Percentiles rank a stretch among this genome's conserved stretches.
Evolutionary conservation across 129 eudicot species (phyloP).

Genomic region (Pseudognaphalium luteoalbum): DNA sequence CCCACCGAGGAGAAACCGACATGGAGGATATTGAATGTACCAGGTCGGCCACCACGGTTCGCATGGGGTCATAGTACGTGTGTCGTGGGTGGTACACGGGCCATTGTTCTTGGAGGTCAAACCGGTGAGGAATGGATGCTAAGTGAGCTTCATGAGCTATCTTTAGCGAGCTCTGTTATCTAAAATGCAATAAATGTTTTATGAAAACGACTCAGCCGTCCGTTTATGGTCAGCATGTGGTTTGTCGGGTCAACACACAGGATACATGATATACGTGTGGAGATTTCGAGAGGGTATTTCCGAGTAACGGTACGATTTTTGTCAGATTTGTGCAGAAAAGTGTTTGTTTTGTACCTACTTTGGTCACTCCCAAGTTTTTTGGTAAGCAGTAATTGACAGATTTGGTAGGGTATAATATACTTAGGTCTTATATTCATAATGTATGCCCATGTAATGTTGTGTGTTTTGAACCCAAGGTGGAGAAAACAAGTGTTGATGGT

Average conservation of each 20-base stretch:
- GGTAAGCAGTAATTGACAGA: conserved; percentile 43
- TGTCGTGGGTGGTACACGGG: conserved; percentile 75
- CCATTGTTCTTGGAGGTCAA: conserved; percentile 75
- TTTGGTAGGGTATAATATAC: conserved; percentile 39
- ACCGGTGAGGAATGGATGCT: conserved; percentile 89
- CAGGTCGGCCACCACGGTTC: conserved; percentile 68
- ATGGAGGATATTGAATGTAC: conserved; percentile 67
- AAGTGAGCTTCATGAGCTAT: conserved; percentile 69
- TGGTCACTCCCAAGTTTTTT: conserved; percentile 25
- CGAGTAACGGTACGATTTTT: conserved; percentile 30
- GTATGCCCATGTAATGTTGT: conserved; percentile 26
- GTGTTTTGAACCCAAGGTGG: conserved; percentile 18
- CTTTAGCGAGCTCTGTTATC: conserved; percentile 58
- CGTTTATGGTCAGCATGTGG: conserved; percentile 19
- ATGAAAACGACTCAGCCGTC: conserved; percentile 6
- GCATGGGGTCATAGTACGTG: conserved; percentile 83
- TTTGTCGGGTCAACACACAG: conserved; percentile 11
- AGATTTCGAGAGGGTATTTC: conserved; percentile 22
- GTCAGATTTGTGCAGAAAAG: conserved; percentile 37
- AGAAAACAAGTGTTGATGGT: conserved; percentile 30
- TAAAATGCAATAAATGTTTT: not conserved
- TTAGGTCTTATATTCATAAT: conserved; percentile 33
- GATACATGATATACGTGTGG: conserved; percentile 7
- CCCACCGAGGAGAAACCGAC: conserved; percentile 81
- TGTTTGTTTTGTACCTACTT: conserved; percentile 25